Base-by-base conservation (phyloP, 2,329 filamentous ascomycete species). In the Hypoxylon sp. region DNA sequence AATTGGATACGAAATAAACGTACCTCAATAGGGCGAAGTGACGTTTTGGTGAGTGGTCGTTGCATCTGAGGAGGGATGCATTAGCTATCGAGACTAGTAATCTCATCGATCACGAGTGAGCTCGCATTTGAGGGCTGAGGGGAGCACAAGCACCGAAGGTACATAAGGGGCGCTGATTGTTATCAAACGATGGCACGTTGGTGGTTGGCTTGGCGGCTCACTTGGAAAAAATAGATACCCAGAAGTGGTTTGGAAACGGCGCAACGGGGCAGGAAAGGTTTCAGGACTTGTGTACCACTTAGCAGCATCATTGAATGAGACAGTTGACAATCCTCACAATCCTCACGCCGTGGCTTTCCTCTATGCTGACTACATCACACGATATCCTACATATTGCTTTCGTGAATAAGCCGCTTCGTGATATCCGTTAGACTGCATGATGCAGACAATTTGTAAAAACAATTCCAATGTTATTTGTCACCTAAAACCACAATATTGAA, bases 1-100 rank as follows among this genome's bases (percentile, higher is more conserved):
- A 65, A 88, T 99, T 58, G 96, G 96, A 14, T 99, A 99, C 78
- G 96, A 99, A 81, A 97, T 99, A 71, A 82, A 81, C 8, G 67
- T 69, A 2, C 67, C 67, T 9, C 34, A 25, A 2, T 52, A n/a
- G 30, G 16, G 41, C 41, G 21, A 30, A n/a, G 11, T 21, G 8
- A 19, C 45, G 5, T 19, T 21, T 37, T 21, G 34, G 9, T 16
- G 16, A 12, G 2, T 11, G 16, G 21, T 27, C 14, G 19, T 47
- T 19, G 23, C 37, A 16, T 12, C n/a, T 25, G 9, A 34, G 9
- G 14, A 14, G 11, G 51, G n/a, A 12, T 25, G 7, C 23, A 19
- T 19, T n/a, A 32, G 8, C 14, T 41, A 19, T 14, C 11, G 23
- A 7, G 11, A 27, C 11, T 3, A 23, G 23, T 5, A 41, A 29